Evolutionary conservation across 768 basidiomycete species (phyloP).

Genomic region (Boletus bicolor): DNA sequence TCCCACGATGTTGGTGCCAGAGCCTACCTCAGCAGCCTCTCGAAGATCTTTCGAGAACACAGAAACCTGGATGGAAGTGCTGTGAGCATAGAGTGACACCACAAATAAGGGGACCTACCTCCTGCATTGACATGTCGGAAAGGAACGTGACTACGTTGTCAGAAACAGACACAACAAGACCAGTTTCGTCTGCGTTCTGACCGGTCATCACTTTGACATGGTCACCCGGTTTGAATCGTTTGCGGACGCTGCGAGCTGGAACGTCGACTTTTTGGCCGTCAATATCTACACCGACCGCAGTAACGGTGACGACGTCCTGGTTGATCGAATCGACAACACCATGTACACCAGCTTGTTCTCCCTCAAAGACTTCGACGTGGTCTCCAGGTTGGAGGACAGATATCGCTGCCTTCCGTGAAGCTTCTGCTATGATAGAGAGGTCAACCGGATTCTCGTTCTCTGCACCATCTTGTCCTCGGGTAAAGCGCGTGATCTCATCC

Average conservation of each 20-base stretch:
- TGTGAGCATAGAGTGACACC: conserved; percentile 1
- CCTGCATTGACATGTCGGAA: conserved; percentile 96
- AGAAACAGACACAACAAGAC: conserved; percentile 88
- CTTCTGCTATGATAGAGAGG: conserved; percentile 88
- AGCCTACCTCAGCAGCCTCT: conserved; percentile 96
- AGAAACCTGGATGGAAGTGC: conserved; percentile 58
- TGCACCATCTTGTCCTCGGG: conserved; percentile 67
- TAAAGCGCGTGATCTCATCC: conserved; percentile 94
- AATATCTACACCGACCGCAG: conserved; percentile 75
- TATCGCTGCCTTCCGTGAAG: conserved; percentile 86
- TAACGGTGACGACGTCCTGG: conserved; percentile 83
- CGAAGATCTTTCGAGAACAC: conserved; percentile 97
- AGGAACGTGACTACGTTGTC: conserved; percentile 93
- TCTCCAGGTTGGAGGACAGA: conserved; percentile 96
- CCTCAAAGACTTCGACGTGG: conserved; percentile 95
- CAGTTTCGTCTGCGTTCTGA: conserved; percentile 91
- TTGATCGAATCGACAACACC: conserved; percentile 89
- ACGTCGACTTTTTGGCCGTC: conserved; percentile 86
- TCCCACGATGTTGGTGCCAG: conserved; percentile 83
- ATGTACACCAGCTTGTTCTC: conserved; percentile 90
- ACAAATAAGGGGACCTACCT: conserved; percentile 48
- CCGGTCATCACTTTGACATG: conserved; percentile 99
- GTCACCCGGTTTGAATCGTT: conserved; percentile 94
- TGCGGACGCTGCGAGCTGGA: conserved; percentile 84
- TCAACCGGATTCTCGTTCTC: conserved; percentile 73